These are phyloP conservation scores for Colletotrichum acutatum DNA, from an alignment of 2,329 filamentous ascomycete species.

Conservation along the genomic window DNA sequence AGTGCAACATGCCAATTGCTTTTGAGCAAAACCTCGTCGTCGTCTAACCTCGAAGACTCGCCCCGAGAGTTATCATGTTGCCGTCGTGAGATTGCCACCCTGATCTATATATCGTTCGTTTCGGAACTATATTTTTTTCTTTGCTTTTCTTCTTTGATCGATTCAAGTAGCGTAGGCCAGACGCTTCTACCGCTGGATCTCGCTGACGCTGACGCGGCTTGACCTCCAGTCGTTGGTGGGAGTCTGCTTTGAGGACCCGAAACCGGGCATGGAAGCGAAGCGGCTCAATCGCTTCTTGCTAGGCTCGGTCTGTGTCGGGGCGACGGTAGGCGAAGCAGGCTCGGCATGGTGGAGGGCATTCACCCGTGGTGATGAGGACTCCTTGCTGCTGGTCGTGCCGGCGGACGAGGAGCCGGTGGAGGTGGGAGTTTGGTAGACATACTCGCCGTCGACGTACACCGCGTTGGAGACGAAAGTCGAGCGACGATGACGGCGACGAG, in stretches of 20 bases:
- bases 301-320: slow-evolving; percentile 40
- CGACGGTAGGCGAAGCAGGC: slow-evolving; percentile 39
- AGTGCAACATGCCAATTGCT: slow-evolving; percentile 30
- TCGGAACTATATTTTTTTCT: not conserved
- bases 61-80: slow-evolving; percentile 29
- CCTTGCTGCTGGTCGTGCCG: slow-evolving; percentile 47
- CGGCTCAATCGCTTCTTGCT: slow-evolving; percentile 64
- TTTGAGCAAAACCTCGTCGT: slow-evolving; percentile 24
- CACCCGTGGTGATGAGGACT: slow-evolving; percentile 42
- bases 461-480: slow-evolving; percentile 90
- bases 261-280: slow-evolving; percentile 67
- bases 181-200: slow-evolving; percentile 30
- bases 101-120: slow-evolving; percentile 9
- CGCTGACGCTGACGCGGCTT: slow-evolving; percentile 43
- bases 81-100: slow-evolving; percentile 28
- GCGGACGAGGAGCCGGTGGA: slow-evolving; percentile 67
- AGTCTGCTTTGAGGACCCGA: slow-evolving; percentile 55
- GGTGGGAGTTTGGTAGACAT: slow-evolving; percentile 79
- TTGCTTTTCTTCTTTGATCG: not conserved
- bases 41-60: slow-evolving; percentile 29
- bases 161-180: not conserved
- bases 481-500: slow-evolving; percentile 85
- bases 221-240: slow-evolving; percentile 54
- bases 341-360: slow-evolving; percentile 51
- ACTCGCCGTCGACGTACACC: slow-evolving; percentile 94